phyloP scores from a whole-genome alignment of 2,329 filamentous ascomycete genomes.

The Trichoderma harzianum region DNA sequence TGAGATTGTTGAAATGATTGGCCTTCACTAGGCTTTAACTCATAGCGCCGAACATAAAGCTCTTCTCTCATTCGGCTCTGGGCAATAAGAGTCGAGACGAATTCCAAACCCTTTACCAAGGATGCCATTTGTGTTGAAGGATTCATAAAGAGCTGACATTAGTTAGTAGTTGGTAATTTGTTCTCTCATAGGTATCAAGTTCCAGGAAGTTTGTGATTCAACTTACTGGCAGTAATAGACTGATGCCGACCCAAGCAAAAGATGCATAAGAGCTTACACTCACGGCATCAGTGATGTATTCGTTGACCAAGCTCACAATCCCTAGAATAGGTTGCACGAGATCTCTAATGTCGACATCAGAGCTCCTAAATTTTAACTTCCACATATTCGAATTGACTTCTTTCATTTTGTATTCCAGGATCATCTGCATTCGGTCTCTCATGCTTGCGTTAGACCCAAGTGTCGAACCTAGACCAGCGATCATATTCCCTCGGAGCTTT shows the following conservation, averaged over 20 bases:
- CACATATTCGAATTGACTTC: background rate
- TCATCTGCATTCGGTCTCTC: background rate
- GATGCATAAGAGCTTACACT: background rate
- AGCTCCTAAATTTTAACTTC: background rate
- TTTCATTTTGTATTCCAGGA: background rate
- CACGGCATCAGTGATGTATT: background rate
- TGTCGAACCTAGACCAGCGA: background rate
- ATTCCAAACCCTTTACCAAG: background rate
- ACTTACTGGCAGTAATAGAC: background rate
- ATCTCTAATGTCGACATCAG: background rate
- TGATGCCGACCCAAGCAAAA: background rate
- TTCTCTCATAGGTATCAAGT: background rate
- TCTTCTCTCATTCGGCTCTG: background rate
- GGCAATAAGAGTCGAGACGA: background rate
- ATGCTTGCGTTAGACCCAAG: background rate
- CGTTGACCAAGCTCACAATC: background rate
- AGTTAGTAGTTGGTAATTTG: background rate
- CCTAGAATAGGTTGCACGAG: background rate
- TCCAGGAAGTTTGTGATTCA: background rate
- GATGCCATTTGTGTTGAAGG: background rate
- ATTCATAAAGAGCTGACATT: background rate
- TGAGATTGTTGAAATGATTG: background rate
- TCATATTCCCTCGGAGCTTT: background rate
- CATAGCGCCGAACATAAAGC: background rate
- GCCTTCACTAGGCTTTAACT: background rate